Conservation (phyloP, 2,329 filamentous ascomycete genomes). For the Pleurostoma richardsiae region DNA sequence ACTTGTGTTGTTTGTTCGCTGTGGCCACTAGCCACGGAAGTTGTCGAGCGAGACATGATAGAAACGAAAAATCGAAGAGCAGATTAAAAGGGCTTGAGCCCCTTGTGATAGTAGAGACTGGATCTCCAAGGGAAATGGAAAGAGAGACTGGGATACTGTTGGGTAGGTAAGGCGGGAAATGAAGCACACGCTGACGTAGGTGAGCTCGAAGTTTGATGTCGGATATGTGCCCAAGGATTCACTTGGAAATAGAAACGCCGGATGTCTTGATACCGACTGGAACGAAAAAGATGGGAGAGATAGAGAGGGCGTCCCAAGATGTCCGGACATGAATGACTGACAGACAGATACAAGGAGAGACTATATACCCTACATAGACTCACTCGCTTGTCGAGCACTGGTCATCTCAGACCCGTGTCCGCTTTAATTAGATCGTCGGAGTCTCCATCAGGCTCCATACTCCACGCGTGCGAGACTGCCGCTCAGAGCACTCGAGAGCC, state of each 20-base stretch:
- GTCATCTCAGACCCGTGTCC: neutral
- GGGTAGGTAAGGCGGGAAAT: neutral
- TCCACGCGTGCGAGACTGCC: neutral
- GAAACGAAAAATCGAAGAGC: too few relatives aligned
- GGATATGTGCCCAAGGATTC: neutral
- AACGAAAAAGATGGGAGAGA: neutral
- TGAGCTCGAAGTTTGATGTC: neutral
- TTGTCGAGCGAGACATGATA: constrained; percentile 6
- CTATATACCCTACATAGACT: neutral
- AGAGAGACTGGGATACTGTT: neutral
- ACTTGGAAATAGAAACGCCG: neutral
- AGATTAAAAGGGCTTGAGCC: neutral
- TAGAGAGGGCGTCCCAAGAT: neutral
- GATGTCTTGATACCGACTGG: neutral
- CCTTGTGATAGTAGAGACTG: neutral
- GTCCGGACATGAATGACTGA: neutral
- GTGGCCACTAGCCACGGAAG: constrained; percentile 9
- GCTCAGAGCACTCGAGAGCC: neutral
- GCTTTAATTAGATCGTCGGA: too few relatives aligned
- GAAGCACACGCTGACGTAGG: neutral
- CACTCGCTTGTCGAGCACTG: constrained; percentile 1
- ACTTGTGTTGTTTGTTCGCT: neutral
- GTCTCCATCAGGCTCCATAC: neutral
- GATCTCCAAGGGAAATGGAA: too few relatives aligned
- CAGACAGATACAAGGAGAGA: neutral